These are phyloP conservation scores for Botrytis cinerea DNA, from an alignment of 2,329 filamentous ascomycete genomes.

Conservation along the genomic window DNA sequence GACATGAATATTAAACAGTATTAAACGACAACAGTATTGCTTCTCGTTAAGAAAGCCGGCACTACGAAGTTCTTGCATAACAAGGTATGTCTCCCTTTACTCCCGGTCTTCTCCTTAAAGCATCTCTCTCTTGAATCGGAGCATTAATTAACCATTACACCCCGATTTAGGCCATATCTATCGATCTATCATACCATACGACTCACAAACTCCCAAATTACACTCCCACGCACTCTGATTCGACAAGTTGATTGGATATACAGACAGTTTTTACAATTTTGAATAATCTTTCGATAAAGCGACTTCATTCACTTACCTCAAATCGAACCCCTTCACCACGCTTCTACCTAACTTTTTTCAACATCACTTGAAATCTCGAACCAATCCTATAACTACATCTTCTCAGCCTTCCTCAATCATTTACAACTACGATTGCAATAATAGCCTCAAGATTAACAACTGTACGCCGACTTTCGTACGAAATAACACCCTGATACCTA, in stretches of 20 bases:
- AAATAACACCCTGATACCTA: not conserved
- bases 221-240: not conserved
- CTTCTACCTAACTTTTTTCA: not conserved
- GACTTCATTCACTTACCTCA: constrained; percentile 5
- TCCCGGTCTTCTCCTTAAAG: not conserved
- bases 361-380: not conserved
- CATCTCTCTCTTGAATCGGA: not conserved
- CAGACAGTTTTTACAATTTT: not conserved
- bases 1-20: not conserved
- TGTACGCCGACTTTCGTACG: no score
- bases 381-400: not conserved
- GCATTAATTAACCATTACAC: not conserved
- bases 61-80: not conserved
- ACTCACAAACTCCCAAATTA: not conserved
- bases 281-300: not conserved
- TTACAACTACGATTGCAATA: not conserved
- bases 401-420: not conserved
- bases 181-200: not conserved
- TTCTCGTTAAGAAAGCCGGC: not conserved
- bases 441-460: not conserved
- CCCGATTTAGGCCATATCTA: not conserved
- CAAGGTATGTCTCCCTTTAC: not conserved
- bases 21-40: not conserved
- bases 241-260: not conserved
- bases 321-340: constrained; percentile 16